These are phyloP conservation scores for Ustilago trichophora DNA, from an alignment of 1,284 basidiomycete species.

Conservation along the genomic window DNA sequence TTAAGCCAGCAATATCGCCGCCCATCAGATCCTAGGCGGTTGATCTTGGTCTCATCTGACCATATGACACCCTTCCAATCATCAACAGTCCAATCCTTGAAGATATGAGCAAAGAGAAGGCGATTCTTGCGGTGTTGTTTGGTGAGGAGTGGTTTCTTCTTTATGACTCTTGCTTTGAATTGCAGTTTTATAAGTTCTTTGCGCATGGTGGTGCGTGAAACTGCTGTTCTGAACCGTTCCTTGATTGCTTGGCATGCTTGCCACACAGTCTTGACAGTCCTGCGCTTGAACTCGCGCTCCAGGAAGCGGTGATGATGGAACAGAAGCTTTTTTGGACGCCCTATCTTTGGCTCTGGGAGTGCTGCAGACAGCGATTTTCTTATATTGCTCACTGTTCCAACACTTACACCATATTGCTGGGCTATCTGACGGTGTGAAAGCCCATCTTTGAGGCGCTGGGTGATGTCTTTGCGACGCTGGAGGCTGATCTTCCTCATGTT, in stretches of 20 bases:
- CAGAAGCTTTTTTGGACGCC: background rate
- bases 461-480: conserved; percentile 1
- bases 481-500: conserved; percentile 5
- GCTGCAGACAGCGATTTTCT: background rate
- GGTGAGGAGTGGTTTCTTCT: background rate
- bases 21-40: conserved; percentile 1
- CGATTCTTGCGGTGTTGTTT: conserved; percentile 2
- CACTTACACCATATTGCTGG: background rate
- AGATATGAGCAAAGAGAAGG: conserved; percentile 2
- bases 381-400: background rate
- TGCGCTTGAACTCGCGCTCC: conserved; percentile 2
- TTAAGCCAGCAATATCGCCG: conserved; percentile 3
- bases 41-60: conserved; percentile 23
- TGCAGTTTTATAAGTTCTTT: background rate
- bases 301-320: conserved; percentile 6
- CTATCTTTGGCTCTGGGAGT: conserved; percentile 1
- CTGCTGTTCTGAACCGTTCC: background rate
- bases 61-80: conserved; percentile 19
- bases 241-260: conserved; percentile 1
- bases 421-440: conserved; percentile 6
- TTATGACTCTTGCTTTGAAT: background rate
- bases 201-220: background rate
- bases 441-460: conserved; percentile 1
- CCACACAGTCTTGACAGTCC: background rate
- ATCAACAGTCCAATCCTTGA: conserved; percentile 13